These are phyloP conservation scores for Ascoidea asiatica DNA, from an alignment of 805 yeast species.

Conservation along the genomic window DNA sequence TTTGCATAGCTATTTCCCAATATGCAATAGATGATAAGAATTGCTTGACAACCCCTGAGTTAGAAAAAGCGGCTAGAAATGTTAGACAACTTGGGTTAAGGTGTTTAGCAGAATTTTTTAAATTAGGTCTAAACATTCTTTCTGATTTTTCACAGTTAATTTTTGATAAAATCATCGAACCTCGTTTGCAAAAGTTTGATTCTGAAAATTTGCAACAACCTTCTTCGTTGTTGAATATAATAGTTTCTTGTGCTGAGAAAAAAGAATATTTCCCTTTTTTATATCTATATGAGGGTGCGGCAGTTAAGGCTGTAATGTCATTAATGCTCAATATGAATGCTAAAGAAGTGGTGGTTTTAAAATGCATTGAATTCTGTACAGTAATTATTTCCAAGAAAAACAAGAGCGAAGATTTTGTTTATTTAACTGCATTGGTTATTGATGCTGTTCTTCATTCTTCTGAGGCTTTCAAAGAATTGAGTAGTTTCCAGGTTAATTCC, in stretches of 20 bases:
- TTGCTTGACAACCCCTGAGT: constrained; percentile 12
- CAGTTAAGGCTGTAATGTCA: constrained; percentile 41
- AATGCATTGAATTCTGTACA: constrained; percentile 41
- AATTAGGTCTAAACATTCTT: constrained; percentile 39
- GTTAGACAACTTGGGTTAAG: constrained; percentile 59
- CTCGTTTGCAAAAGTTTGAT: constrained; percentile 57
- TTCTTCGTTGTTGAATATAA: constrained; percentile 58
- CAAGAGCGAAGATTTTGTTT: constrained; percentile 29
- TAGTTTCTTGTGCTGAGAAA: constrained; percentile 42
- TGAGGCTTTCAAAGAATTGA: constrained; percentile 10
- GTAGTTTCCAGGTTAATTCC: constrained; percentile 27
- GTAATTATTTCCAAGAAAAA: constrained; percentile 29
- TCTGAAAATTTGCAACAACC: constrained; percentile 73
- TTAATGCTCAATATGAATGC: constrained; percentile 40
- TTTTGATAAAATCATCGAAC: constrained; percentile 38
- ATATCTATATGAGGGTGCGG: constrained; percentile 38
- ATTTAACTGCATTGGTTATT: constrained; percentile 44
- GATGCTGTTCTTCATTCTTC: constrained; percentile 16
- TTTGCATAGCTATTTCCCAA: constrained; percentile 42
- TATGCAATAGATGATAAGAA: constrained; percentile 16
- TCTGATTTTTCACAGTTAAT: constrained; percentile 31
- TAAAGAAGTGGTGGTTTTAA: constrained; percentile 50
- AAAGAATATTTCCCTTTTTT: constrained; percentile 36
- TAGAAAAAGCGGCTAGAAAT: constrained; percentile 35
- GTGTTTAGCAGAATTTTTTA: constrained; percentile 44